A percentile compares a stretch with the other conserved stretches of the same genome.
phyloP scores from a whole-genome alignment of 805 yeast genomes.

The Lachancea quebecensis region DNA sequence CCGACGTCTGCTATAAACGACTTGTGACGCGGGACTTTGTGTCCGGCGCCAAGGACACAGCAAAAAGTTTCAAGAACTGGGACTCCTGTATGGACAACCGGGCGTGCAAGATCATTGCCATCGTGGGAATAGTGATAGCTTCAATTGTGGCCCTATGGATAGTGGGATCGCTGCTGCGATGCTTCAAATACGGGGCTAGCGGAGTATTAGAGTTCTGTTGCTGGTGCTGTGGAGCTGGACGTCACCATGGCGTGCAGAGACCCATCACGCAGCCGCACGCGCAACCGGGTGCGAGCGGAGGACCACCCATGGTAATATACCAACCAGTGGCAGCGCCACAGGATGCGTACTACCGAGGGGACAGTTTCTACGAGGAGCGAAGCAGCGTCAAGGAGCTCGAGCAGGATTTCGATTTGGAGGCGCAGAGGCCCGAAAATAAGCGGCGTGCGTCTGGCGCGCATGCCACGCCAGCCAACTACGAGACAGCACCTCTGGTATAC shows the following conservation, averaged over 20 bases:
- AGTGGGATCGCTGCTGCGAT: slow-evolving; percentile 46
- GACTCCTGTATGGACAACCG: slow-evolving; percentile 74
- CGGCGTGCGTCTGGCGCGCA: background rate
- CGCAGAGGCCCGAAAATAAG: slow-evolving; percentile 13
- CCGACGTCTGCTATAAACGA: background rate
- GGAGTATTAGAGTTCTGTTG: slow-evolving; percentile 45
- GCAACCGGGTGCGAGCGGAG: background rate
- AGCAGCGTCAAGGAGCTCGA: slow-evolving; percentile 26
- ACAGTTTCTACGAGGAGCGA: slow-evolving; percentile 19
- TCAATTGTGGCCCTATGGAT: slow-evolving; percentile 50
- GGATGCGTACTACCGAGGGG: slow-evolving; percentile 16
- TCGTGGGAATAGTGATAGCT: slow-evolving; percentile 62
- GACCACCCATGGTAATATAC: slow-evolving; percentile 22
- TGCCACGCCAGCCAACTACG: background rate
- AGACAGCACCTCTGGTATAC: slow-evolving; percentile 9
- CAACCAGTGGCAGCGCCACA: slow-evolving; percentile 29
- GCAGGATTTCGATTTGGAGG: slow-evolving; percentile 29
- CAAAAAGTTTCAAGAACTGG: slow-evolving; percentile 55
- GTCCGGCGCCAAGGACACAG: slow-evolving; percentile 28
- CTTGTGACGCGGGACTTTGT: background rate
- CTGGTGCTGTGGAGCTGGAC: slow-evolving; percentile 39
- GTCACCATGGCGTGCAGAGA: too few species aligned
- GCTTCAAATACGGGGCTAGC: slow-evolving; percentile 51
- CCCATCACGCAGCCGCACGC: too few species aligned
- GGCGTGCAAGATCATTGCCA: slow-evolving; percentile 69